Base-by-base conservation (phyloP, 2,329 filamentous ascomycete species). In the Alternaria angustiovoidea region DNA sequence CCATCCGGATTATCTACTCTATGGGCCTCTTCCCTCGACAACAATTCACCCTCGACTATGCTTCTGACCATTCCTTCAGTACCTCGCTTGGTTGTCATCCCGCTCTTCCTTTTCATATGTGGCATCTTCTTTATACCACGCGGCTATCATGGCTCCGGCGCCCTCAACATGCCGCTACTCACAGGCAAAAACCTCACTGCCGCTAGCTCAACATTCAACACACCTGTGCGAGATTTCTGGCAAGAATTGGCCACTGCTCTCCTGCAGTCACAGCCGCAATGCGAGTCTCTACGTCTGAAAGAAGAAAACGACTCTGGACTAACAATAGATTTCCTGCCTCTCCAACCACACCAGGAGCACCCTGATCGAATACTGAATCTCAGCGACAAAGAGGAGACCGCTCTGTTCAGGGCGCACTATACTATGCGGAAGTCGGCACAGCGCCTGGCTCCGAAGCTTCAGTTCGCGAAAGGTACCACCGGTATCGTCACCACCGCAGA, bases 401-500 rank as follows among this genome's bases (percentile, higher is more conserved):
- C 58, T 9, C 44, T 73, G 24, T 63, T 69, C 12, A 58, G 47
- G 42, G 62, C 67, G 0, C 69, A 74, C 30, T 68, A 68, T 46
- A 28, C 43, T 2, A 74, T 74, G 70, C 69, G 64, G 18, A 61
- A n/a, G 12, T 57, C 61, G 11, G 65, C 62, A 3, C 55, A 64
- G 32, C 59, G 46, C 5, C 66, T 72, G 5, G 67, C 60, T 8
- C 74, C 75, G 0, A 63, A 68, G n/a, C 65, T 83, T 18, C 73
- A 76, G 4, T 79, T 75, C 68, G 38, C 81, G 68, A 73, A 79
- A 66, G 63, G 72, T 12, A 80, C 80, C 6, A 77, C 79, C 3
- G 85, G 85, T 3, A 77, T 87, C 34, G 84, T 87, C 39, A 84
- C 84, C 22, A 83, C 83, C 2, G 83, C 83, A 3, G 81, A 83